phyloP scores from a whole-genome alignment of 441 rosid species.

The Pelargonium citronellum region DNA sequence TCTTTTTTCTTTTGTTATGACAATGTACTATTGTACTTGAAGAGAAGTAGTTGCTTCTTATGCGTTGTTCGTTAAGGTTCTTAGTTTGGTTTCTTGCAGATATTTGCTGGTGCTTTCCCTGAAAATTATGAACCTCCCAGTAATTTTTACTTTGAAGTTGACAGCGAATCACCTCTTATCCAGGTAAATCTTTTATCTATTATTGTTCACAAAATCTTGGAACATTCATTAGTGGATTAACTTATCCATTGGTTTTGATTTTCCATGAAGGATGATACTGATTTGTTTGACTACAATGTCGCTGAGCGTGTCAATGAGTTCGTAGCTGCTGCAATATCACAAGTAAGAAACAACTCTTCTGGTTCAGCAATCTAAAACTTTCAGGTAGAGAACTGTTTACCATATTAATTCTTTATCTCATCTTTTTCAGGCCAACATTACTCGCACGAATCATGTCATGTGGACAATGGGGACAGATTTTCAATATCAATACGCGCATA shows the following conservation, averaged over 20 bases:
- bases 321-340: slow-evolving; percentile 85
- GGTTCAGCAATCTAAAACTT: neutral
- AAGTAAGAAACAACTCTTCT: slow-evolving; percentile 38
- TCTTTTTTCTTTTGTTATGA: neutral
- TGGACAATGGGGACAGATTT: slow-evolving; percentile 99
- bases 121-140: slow-evolving; percentile 93
- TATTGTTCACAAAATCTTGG: neutral
- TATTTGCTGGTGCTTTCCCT: slow-evolving; percentile 97
- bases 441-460: slow-evolving; percentile 89
- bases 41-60: neutral
- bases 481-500: slow-evolving; percentile 83
- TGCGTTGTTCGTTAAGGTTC: neutral
- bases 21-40: neutral
- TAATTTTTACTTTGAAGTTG: slow-evolving; percentile 96
- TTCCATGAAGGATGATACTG: slow-evolving; percentile 60
- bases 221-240: neutral
- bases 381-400: neutral
- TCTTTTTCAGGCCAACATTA: slow-evolving; percentile 78
- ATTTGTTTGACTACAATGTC: slow-evolving; percentile 95
- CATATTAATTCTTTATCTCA: slow-evolving; percentile 1
- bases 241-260: slow-evolving; percentile 19
- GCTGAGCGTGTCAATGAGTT: slow-evolving; percentile 83
- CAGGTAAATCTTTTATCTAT: slow-evolving; percentile 46
- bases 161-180: slow-evolving; percentile 63
- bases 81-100: slow-evolving; percentile 35